Percentiles rank a stretch among this genome's conserved stretches.
phyloP scores from a whole-genome alignment of 192 early-diverging fungal species.

The Glomus cerebriforme region DNA sequence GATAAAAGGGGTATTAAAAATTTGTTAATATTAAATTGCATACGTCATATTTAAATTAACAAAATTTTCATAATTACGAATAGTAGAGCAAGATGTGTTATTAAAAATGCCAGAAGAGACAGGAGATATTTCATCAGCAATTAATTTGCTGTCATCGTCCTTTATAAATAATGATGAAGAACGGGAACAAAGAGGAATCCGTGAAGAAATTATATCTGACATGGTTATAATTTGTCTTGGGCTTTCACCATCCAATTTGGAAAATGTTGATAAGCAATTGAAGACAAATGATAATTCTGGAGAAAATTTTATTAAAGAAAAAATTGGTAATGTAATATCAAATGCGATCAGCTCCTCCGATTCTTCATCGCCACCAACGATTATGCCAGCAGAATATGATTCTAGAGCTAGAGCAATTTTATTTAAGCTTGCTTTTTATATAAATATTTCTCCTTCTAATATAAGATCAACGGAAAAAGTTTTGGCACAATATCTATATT shows the following conservation, averaged over 20 bases:
- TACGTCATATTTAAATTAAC: neutral
- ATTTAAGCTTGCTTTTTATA: constrained; percentile 40
- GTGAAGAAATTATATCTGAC: constrained; percentile 20
- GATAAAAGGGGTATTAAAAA: neutral
- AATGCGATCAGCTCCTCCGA: neutral
- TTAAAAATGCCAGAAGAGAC: neutral
- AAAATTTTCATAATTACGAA: neutral
- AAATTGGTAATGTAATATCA: neutral
- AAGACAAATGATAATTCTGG: neutral
- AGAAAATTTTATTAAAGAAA: constrained; percentile 11
- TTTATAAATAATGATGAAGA: constrained; percentile 15
- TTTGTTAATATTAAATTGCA: neutral
- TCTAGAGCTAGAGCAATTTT: constrained; percentile 50
- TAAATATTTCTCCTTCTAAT: constrained; percentile 35
- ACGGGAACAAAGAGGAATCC: constrained; percentile 20
- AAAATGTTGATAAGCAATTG: neutral
- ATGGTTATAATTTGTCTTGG: constrained; percentile 22
- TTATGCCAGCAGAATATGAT: constrained; percentile 51
- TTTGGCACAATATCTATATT: constrained; percentile 58
- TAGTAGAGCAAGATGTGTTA: constrained; percentile 21
- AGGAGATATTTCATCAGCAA: neutral
- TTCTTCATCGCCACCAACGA: neutral
- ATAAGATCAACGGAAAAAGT: constrained; percentile 46
- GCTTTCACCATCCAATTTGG: neutral
- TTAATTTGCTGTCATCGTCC: neutral